A percentile compares a stretch with the other conserved stretches of the same genome.
Conservation (phyloP, 306 rosid species). For the Carpinus fangiana region DNA sequence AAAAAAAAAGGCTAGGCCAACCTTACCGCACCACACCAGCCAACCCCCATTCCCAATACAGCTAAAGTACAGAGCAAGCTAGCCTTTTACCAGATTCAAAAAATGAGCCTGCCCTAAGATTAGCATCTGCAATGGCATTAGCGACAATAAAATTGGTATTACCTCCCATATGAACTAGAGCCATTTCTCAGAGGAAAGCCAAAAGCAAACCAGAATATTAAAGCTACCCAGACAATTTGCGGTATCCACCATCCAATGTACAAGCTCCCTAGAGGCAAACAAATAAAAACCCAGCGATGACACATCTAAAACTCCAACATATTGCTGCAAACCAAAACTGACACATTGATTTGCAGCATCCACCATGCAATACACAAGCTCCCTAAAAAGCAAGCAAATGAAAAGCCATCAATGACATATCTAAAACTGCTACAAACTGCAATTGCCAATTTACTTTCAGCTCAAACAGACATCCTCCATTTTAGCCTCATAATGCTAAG, state of each 20-base stretch:
- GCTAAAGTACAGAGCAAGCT: background rate
- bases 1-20: background rate
- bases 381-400: background rate
- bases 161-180: background rate
- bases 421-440: background rate
- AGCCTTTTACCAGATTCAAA: background rate
- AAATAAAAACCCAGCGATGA: background rate
- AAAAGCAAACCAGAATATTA: slow-evolving; percentile 2
- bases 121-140: background rate
- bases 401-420: background rate
- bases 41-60: background rate
- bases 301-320: background rate
- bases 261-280: background rate
- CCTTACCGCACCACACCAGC: background rate
- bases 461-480: background rate
- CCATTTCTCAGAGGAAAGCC: background rate
- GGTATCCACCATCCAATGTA: background rate
- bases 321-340: background rate
- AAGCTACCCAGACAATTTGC: background rate
- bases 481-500: background rate
- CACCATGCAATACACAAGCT: background rate
- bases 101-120: background rate
- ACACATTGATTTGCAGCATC: background rate
- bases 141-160: background rate
- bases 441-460: background rate